Conservation (phyloP, 805 yeast species). For the Candida ficus region DNA sequence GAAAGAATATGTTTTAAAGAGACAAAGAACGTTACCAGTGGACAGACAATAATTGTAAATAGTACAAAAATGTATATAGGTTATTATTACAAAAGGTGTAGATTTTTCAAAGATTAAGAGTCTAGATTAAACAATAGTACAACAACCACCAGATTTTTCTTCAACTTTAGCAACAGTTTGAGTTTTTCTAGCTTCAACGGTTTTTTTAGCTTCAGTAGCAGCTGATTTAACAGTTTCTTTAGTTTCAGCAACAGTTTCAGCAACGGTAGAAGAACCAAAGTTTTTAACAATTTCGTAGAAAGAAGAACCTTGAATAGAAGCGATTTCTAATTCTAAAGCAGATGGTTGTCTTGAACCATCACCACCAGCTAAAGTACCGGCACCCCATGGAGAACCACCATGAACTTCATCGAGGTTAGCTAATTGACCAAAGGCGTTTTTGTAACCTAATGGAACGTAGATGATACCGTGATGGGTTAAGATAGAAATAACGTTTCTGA, state of each 20-base stretch:
- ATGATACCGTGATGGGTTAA: constrained; percentile 74
- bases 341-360: constrained; percentile 72
- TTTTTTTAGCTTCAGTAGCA: too few species aligned
- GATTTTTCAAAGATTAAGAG: too few species aligned
- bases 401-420: constrained; percentile 60
- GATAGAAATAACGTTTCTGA: constrained; percentile 50
- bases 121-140: constrained; percentile 27
- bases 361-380: constrained; percentile 70
- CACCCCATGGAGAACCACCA: constrained; percentile 86
- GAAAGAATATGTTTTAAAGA: constrained; percentile 50
- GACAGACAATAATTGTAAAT: constrained; percentile 28
- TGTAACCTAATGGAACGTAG: constrained; percentile 73
- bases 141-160: constrained; percentile 25
- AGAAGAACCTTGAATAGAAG: constrained; percentile 58
- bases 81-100: too few species aligned
- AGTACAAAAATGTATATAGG: too few species aligned
- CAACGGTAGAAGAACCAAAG: constrained; percentile 15
- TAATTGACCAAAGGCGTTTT: constrained; percentile 46
- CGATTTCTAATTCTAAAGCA: constrained; percentile 58
- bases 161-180: constrained; percentile 13
- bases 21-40: constrained; percentile 54
- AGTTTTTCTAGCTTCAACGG: constrained; percentile 19
- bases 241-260: constrained; percentile 8
- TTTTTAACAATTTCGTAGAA: constrained; percentile 46
- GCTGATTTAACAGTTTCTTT: too few species aligned